These are phyloP conservation scores for Verticillium nubilum DNA, from an alignment of 2,329 filamentous ascomycete species.

Conservation along the genomic window DNA sequence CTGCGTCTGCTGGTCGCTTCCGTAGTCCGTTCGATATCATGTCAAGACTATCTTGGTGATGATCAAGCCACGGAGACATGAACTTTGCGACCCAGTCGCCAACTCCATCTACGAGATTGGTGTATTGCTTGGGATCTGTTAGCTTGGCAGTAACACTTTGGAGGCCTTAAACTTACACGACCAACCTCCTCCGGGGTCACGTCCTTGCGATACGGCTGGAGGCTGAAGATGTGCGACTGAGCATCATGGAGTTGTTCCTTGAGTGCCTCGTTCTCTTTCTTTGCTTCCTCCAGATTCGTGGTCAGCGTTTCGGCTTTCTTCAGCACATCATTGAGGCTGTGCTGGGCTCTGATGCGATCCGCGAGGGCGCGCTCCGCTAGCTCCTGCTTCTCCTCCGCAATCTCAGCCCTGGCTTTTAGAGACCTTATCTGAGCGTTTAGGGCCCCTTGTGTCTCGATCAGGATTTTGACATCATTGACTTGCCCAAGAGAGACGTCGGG, in stretches of 20 bases:
- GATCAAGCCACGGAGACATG: constrained; percentile 23
- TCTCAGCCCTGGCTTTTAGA: background rate
- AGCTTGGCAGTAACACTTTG: background rate
- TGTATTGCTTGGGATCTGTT: constrained; percentile 24
- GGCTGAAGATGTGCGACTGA: constrained; percentile 33
- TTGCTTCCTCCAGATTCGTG: constrained; percentile 14
- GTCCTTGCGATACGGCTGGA: constrained; percentile 33
- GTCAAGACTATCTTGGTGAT: constrained; percentile 18
- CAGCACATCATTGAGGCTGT: constrained; percentile 16
- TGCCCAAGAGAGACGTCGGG: background rate
- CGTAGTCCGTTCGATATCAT: constrained; percentile 13
- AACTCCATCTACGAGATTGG: constrained; percentile 25
- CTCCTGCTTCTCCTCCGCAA: background rate
- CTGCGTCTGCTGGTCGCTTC: constrained; percentile 18
- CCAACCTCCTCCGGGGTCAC: constrained; percentile 29
- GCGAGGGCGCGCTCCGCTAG: background rate
- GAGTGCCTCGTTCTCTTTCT: constrained; percentile 20
- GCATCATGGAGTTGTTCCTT: constrained; percentile 26
- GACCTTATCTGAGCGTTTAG: background rate
- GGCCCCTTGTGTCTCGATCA: constrained; percentile 7
- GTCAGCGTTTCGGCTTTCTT: constrained; percentile 17
- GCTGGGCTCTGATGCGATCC: background rate
- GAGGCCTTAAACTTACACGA: constrained; percentile 18
- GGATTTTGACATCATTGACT: constrained; percentile 15
- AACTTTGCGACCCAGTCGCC: constrained; percentile 30